These are phyloP conservation scores for Mortierella sp. DNA, from an alignment of 371 early-diverging fungal species.

Conservation along the genomic window DNA sequence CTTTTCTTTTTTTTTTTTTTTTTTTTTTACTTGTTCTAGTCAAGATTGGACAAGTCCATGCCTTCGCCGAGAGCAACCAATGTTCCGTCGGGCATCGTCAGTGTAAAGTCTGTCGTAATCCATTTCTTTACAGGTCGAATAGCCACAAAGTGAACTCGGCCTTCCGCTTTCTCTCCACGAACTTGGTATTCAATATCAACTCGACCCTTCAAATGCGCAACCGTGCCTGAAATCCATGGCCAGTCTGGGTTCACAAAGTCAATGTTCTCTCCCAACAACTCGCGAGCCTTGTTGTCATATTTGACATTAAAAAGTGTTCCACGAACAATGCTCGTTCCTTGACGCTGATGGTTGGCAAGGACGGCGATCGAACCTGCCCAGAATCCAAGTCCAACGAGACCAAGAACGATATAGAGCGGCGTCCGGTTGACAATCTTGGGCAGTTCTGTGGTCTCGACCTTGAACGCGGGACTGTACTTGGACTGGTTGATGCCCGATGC, in stretches of 20 bases:
- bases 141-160: slow-evolving; percentile 45
- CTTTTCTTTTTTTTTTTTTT: no score
- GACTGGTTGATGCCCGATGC: slow-evolving; percentile 40
- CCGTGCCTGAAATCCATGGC: slow-evolving; percentile 77
- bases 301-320: slow-evolving; percentile 73
- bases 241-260: slow-evolving; percentile 65
- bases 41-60: slow-evolving; percentile 25
- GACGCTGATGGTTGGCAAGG: slow-evolving; percentile 73
- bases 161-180: slow-evolving; percentile 57
- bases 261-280: slow-evolving; percentile 66
- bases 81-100: slow-evolving; percentile 49
- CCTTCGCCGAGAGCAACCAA: slow-evolving; percentile 32
- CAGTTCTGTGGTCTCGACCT: slow-evolving; percentile 29
- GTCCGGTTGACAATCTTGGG: slow-evolving; percentile 43
- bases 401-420: slow-evolving; percentile 59
- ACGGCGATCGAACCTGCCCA: slow-evolving; percentile 69
- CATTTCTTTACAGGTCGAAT: slow-evolving; percentile 44
- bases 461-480: slow-evolving; percentile 32
- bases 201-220: slow-evolving; percentile 75
- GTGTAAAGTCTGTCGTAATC: slow-evolving; percentile 46
- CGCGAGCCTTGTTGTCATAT: slow-evolving; percentile 65
- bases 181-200: slow-evolving; percentile 69
- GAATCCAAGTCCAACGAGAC: slow-evolving; percentile 62
- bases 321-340: slow-evolving; percentile 70
- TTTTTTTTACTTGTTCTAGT: slow-evolving; percentile 59